Percentiles rank a stretch among this genome's conserved stretches.
Evolutionary conservation across 805 yeast genomes (phyloP).

Genomic region (Dipodascopsis tothii): DNA sequence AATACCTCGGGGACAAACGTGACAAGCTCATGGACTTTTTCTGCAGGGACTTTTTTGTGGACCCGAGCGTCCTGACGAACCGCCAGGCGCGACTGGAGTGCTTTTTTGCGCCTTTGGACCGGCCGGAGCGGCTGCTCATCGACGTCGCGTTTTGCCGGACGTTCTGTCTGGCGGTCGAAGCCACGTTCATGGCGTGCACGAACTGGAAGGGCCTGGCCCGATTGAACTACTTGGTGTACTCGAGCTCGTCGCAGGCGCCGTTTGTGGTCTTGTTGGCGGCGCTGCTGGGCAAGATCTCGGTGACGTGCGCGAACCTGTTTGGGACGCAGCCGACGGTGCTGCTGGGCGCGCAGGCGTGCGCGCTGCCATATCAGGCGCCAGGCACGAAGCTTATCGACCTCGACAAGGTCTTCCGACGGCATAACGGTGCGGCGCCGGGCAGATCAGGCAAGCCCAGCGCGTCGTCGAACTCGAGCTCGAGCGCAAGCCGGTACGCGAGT

Average conservation of each 20-base stretch:
- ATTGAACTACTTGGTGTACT: background rate
- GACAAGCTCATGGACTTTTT: background rate
- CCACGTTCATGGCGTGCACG: background rate
- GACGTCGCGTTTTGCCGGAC: background rate
- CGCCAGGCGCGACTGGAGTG: background rate
- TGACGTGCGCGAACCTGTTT: background rate
- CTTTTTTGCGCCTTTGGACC: background rate
- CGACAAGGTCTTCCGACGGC: no score
- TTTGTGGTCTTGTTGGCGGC: background rate
- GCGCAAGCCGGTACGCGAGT: no score
- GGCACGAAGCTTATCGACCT: no score
- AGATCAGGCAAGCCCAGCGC: no score
- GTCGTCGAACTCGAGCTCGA: no score
- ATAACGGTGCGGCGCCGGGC: no score
- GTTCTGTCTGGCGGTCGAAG: background rate
- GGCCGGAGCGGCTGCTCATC: background rate
- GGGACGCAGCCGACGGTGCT: background rate
- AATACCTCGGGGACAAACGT: background rate
- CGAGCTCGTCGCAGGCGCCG: background rate
- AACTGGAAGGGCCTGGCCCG: background rate
- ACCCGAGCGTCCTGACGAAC: background rate
- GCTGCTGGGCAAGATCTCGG: background rate
- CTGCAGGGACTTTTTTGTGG: background rate
- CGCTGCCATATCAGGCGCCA: no score
- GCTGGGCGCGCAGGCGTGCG: background rate